A percentile compares a stretch with the other conserved stretches of the same genome.
These are phyloP conservation scores for Lycium barbarum DNA, from an alignment of 257 asterid species.

Conservation along the genomic window DNA sequence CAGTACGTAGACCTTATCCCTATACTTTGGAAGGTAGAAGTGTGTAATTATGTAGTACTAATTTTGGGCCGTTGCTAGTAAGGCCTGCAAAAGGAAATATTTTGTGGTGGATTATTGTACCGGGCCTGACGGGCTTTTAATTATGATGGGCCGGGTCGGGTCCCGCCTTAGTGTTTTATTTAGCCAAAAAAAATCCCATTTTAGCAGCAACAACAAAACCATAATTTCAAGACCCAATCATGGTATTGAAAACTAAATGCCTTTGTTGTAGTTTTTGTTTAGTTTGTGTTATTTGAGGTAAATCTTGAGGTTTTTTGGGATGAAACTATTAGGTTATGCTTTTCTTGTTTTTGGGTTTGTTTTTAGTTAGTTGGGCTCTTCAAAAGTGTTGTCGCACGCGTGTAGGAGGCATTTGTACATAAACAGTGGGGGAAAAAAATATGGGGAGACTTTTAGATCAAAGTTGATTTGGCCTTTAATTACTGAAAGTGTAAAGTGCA, in stretches of 20 bases:
- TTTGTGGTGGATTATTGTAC: neutral
- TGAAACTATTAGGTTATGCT: neutral
- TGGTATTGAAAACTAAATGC: neutral
- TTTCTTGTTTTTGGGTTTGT: neutral
- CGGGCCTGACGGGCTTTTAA: neutral
- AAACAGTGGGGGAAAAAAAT: too few species aligned
- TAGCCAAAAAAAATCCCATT: neutral
- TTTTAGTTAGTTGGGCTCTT: too few species aligned
- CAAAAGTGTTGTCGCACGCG: too few species aligned
- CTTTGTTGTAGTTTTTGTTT: neutral
- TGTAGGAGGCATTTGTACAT: too few species aligned
- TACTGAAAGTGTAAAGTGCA: too few species aligned
- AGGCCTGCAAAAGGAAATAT: neutral
- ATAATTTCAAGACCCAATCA: constrained; percentile 10
- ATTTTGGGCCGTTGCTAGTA: neutral
- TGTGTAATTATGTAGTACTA: too few species aligned
- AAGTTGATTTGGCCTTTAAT: too few species aligned
- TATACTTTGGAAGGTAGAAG: too few species aligned
- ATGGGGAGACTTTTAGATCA: too few species aligned
- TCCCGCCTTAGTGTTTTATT: neutral
- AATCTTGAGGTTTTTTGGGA: neutral
- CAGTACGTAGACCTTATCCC: too few species aligned
- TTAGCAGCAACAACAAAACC: neutral
- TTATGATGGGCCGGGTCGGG: neutral
- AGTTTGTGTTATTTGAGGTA: neutral